These are phyloP conservation scores for Coemansia sp. DNA, from an alignment of 192 early-diverging fungal species.

Conservation along the genomic window DNA sequence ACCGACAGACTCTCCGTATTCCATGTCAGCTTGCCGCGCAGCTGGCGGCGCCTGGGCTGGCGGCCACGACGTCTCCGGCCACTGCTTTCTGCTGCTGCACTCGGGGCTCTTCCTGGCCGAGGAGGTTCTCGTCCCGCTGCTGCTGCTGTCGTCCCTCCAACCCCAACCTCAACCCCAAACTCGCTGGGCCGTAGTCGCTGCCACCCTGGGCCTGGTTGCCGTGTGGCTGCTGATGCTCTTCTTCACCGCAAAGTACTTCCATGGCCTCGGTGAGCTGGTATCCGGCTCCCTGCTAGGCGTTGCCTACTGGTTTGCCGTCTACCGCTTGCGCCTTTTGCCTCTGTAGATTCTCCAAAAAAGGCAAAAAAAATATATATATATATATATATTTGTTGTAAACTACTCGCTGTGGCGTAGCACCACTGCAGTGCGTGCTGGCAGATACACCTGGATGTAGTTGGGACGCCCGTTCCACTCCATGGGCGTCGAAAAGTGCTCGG, in stretches of 20 bases:
- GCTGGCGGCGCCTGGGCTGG: slow-evolving; percentile 71
- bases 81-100: slow-evolving; percentile 82
- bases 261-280: slow-evolving; percentile 67
- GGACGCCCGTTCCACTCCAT: slow-evolving; percentile 70
- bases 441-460: slow-evolving; percentile 82
- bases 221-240: slow-evolving; percentile 80
- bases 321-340: slow-evolving; percentile 5
- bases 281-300: slow-evolving; percentile 69
- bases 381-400: not conserved
- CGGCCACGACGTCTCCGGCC: slow-evolving; percentile 87
- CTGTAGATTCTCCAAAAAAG: slow-evolving; percentile 7
- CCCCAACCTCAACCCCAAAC: too few species aligned
- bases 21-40: slow-evolving; percentile 46
- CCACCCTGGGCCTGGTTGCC: slow-evolving; percentile 50
- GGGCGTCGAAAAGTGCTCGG: slow-evolving; percentile 72
- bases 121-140: slow-evolving; percentile 58
- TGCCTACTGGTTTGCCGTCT: slow-evolving; percentile 62
- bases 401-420: slow-evolving; percentile 56
- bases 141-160: slow-evolving; percentile 28
- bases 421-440: slow-evolving; percentile 72
- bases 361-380: too few species aligned
- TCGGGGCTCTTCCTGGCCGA: slow-evolving; percentile 73
- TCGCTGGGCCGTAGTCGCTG: slow-evolving; percentile 35
- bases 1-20: not conserved
- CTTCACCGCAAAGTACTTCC: slow-evolving; percentile 80